phyloP scores from a whole-genome alignment of 148 eudicot genomes.

The Silene uniflora region DNA sequence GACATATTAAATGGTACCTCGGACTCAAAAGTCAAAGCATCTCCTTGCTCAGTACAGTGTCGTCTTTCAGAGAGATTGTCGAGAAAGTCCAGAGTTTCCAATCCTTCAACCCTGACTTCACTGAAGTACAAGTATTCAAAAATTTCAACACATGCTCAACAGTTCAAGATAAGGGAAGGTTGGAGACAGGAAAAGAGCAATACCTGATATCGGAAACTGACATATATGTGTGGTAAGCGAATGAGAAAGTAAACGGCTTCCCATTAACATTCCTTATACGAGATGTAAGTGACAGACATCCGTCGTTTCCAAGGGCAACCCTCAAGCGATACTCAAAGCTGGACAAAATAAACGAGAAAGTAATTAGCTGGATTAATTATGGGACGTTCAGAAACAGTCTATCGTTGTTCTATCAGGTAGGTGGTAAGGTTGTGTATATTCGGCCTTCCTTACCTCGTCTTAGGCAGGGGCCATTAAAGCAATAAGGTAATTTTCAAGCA shows the following conservation, averaged over 20 bases:
- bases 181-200: not conserved
- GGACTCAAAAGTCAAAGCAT: conserved; percentile 81
- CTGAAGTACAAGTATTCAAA: conserved; percentile 29
- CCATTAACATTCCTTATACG: conserved; percentile 71
- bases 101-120: conserved; percentile 81
- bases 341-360: conserved; percentile 5
- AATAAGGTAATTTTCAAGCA: too few relatives aligned
- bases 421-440: too few relatives aligned
- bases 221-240: conserved; percentile 73
- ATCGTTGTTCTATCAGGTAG: too few relatives aligned
- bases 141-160: not conserved
- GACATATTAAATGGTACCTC: conserved; percentile 68
- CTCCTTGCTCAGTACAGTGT: conserved; percentile 80
- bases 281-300: conserved; percentile 53
- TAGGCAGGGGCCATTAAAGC: too few relatives aligned
- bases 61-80: conserved; percentile 58
- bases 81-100: conserved; percentile 70
- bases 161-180: not conserved
- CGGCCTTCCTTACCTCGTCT: too few relatives aligned
- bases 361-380: too few relatives aligned
- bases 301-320: conserved; percentile 58
- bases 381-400: too few relatives aligned
- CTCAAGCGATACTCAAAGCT: conserved; percentile 80
- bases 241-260: conserved; percentile 79
- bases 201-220: conserved; percentile 85